phyloP scores from a whole-genome alignment of 495 filamentous ascomycete genomes.

The Podospora conica region DNA sequence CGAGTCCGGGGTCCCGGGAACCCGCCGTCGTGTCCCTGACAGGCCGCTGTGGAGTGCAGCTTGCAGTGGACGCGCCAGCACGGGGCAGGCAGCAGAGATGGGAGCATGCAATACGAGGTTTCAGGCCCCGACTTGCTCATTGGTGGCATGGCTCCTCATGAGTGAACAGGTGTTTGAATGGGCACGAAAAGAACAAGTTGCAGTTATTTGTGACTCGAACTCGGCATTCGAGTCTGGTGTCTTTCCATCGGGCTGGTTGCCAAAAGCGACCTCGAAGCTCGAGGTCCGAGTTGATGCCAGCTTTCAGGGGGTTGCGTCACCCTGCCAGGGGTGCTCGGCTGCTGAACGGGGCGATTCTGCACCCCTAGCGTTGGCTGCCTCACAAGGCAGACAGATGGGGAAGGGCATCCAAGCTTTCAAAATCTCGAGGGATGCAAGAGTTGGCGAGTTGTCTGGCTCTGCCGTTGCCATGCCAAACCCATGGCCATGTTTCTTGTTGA shows the following conservation, averaged over 20 bases:
- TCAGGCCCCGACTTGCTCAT: neutral
- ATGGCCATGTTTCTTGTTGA: too few relatives aligned
- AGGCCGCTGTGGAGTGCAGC: neutral
- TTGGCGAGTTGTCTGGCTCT: too few relatives aligned
- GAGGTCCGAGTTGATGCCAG: neutral
- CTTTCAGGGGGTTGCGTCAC: neutral
- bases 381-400: constrained; percentile 2
- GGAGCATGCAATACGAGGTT: constrained; percentile 10
- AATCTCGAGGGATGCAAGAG: too few relatives aligned
- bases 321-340: neutral
- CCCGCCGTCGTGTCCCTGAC: neutral
- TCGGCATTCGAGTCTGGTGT: neutral
- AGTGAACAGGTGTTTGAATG: neutral
- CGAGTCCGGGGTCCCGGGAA: constrained; percentile 2
- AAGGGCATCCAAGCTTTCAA: too few relatives aligned
- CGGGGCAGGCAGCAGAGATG: constrained; percentile 7
- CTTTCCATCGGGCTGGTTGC: neutral
- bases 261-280: too few relatives aligned
- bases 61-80: neutral
- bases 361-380: neutral
- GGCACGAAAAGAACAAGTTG: neutral
- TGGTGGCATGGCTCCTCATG: neutral
- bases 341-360: neutral
- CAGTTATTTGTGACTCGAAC: neutral
- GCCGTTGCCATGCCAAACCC: too few relatives aligned